These are phyloP conservation scores for Baudoinia panamericana DNA, from an alignment of 495 filamentous ascomycete genomes.

Conservation along the genomic window DNA sequence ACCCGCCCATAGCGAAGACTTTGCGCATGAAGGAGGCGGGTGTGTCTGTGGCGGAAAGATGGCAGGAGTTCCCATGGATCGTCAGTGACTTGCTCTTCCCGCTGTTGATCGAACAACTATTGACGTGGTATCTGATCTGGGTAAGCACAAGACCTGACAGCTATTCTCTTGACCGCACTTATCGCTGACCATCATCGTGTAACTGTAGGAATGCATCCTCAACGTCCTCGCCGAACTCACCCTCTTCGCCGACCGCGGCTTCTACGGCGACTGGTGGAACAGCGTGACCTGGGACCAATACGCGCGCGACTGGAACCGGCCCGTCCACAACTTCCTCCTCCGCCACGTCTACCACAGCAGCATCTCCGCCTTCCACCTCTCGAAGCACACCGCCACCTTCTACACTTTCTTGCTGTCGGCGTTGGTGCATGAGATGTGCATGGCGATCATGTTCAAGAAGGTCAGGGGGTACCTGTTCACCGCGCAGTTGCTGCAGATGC, in stretches of 20 bases:
- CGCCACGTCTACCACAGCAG: conserved; percentile 63
- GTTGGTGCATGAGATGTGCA: conserved; percentile 59
- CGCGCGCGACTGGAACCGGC: conserved; percentile 62
- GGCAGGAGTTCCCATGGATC: conserved; percentile 55
- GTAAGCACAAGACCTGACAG: too few species aligned
- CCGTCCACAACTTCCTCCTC: conserved; percentile 58
- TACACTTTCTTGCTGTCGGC: conserved; percentile 61
- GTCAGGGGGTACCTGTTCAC: conserved; percentile 58
- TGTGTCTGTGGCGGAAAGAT: conserved; percentile 43
- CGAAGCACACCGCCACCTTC: conserved; percentile 54
- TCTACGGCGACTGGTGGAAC: conserved; percentile 60
- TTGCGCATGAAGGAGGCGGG: conserved; percentile 50
- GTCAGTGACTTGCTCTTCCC: conserved; percentile 59
- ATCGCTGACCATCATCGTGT: too few species aligned
- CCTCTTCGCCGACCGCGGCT: conserved; percentile 60
- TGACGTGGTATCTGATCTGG: conserved; percentile 67
- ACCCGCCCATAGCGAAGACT: conserved; percentile 54
- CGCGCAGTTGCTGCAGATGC: conserved; percentile 58
- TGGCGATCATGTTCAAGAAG: conserved; percentile 67
- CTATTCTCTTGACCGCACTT: too few species aligned
- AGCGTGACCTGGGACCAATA: conserved; percentile 51
- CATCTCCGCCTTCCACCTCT: conserved; percentile 55
- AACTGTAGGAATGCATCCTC: conserved; percentile 63
- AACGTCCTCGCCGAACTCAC: conserved; percentile 65
- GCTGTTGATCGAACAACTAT: conserved; percentile 60